Percentiles rank a stretch among this genome's conserved stretches.
phyloP scores from a whole-genome alignment of 2,329 filamentous ascomycete genomes.

The Fusarium pseudograminearum region DNA sequence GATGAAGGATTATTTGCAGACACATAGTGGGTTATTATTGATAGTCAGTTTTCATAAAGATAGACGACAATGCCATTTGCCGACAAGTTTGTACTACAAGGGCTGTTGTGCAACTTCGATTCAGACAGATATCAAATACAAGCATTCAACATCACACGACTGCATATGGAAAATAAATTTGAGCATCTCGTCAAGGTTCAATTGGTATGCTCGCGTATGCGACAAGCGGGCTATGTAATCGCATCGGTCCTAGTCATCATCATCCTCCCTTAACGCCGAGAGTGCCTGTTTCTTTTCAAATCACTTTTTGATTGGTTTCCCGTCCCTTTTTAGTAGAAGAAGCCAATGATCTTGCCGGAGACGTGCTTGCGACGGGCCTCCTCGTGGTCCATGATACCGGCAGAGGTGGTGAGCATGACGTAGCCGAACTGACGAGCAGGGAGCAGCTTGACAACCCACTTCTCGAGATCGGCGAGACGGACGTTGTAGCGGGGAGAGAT shows the following conservation, averaged over 20 bases:
- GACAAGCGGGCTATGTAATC: slow-evolving; percentile 50
- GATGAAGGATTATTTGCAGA: not conserved
- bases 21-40: not conserved
- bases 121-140: not conserved
- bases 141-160: slow-evolving; percentile 4
- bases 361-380: slow-evolving; percentile 99
- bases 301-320: slow-evolving; percentile 49
- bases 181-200: slow-evolving; percentile 50
- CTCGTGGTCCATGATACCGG: slow-evolving; percentile 99
- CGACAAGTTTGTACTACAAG: not conserved
- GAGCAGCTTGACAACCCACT: slow-evolving; percentile 99
- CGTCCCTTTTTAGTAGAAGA: slow-evolving; percentile 85
- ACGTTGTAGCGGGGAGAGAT: slow-evolving; percentile 99
- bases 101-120: not conserved
- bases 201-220: slow-evolving; percentile 53
- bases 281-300: slow-evolving; percentile 48
- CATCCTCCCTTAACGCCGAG: slow-evolving; percentile 54
- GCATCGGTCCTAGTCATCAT: slow-evolving; percentile 55
- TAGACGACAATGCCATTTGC: not conserved
- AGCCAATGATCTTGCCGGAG: slow-evolving; percentile 98
- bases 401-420: slow-evolving; percentile 98
- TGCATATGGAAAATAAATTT: slow-evolving; percentile 26
- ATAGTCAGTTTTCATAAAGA: not conserved
- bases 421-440: slow-evolving; percentile 99
- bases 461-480: slow-evolving; percentile 96